Evolutionary conservation across 2,329 filamentous ascomycete genomes (phyloP), one percentile per base, ranked within the genome.

Genomic region (Passalora sequoiae): DNA sequence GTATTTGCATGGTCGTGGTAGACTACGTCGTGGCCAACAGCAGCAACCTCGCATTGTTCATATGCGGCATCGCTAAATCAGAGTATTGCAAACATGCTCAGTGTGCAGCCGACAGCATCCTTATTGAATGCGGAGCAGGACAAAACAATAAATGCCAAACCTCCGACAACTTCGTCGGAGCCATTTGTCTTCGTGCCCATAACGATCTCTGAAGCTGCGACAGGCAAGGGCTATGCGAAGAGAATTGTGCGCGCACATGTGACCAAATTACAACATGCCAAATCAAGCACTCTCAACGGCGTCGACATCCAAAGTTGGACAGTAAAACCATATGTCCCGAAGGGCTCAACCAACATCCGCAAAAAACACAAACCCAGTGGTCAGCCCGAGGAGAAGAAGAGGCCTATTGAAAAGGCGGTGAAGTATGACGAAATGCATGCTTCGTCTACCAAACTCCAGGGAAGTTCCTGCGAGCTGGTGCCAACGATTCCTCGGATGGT

Each of bases 171-270:
- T 35, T 45, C 20, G 9, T 29, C 9, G n/a, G 44, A 54, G 13
- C 46, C 51, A 4, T 50, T 54, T 16, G 32, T 47, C 16, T 54
- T 54, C 29, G 51, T 54, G 9, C 51, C 49, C 5, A 48, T 52
- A 19, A 45, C 46, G 4, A 38, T 33, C 9, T 24, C 25, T 1
- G 51, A 54, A 19, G 49, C 51, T 9, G 42, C 51, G 9, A 22
- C 47, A 32, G 51, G 51, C 5, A 47, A 49, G 40, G 49, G 49
- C 1, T 31, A 46, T 15, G 46, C 49, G 9, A 54, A 52, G 32
- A 41, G 47, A 10, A 38, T 52, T 8, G 51, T 52, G 4, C 31
- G 51, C 17, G 51, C 51, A 7, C 51, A 54, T 46, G 51, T 54
- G 5, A 54, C 49, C 4, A 24, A 49, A 21, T 41, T 52, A 13